phyloP scores from a whole-genome alignment of 768 basidiomycete genomes.

The Lactarius vividus region DNA sequence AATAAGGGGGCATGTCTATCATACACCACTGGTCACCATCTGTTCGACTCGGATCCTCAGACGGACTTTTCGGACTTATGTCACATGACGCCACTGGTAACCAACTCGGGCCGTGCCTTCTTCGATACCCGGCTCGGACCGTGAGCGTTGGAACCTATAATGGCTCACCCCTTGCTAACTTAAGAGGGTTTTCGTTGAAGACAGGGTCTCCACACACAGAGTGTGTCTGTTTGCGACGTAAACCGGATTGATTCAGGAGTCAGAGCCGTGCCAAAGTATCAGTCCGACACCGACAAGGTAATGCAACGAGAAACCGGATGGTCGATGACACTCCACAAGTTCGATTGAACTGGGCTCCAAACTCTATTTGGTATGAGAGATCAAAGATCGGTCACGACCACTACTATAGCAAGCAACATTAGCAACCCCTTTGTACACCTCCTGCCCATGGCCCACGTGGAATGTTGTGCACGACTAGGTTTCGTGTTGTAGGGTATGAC shows the following conservation, averaged over 20 bases:
- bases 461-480: neutral
- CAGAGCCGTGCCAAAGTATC: neutral
- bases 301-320: neutral
- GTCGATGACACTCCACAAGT: neutral
- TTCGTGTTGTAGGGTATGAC: neutral
- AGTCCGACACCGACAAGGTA: neutral
- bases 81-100: neutral
- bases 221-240: neutral
- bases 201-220: neutral
- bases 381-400: neutral
- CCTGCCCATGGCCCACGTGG: neutral
- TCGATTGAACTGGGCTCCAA: neutral
- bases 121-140: too few species aligned
- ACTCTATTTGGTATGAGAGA: neutral
- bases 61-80: neutral
- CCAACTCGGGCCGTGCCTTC: too few species aligned
- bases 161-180: too few species aligned
- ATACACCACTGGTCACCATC: neutral
- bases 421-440: neutral
- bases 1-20: neutral
- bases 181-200: neutral
- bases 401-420: too few species aligned
- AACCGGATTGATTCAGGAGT: neutral
- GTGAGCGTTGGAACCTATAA: neutral
- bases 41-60: neutral